Base-by-base conservation (phyloP, 306 rosid genomes). In the Oxytropis ochrocephala region DNA sequence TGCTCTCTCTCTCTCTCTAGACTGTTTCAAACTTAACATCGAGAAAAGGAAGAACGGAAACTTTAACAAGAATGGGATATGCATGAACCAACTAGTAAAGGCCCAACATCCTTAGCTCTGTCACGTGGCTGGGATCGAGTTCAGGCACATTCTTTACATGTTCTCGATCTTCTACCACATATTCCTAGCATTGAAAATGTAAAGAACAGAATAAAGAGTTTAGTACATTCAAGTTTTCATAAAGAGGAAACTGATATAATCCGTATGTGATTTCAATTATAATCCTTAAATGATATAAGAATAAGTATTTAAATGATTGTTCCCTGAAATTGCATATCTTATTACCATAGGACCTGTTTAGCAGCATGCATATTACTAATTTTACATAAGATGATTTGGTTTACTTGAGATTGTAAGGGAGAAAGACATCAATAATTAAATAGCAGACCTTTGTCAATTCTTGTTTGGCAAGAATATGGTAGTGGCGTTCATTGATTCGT, bases 401-500 rank as follows among this genome's bases (percentile, higher is more conserved):
- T 79, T 68, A 43, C n/a, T 16, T 38, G 50, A 33, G 47, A 51
- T 32, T 24, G 4, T 42, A 77, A 19, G 63, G 42, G 9, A 66
- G 32, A 70, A 11, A 41, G 33, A 38, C 64, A 32, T 50, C 44
- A 49, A 48, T 49, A 16, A 67, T 55, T 66, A 78, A 62, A 67
- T 58, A 69, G 19, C 74, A 52, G 62, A 95, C 99, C 96, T 89
- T 91, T 48, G 99, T 95, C 73, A 95, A 77, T 78, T 95, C 99
- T 66, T 95, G 96, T 76, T 91, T 94, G 41, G 99, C 99, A 83
- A 94, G 97, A 70, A 94, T 95, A 77, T 94, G 99, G 87, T 88
- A 94, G 77, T 94, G 99, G 35, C 99, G 92, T 82, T 94, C 97
- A 68, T 85, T 91, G 86, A 94, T 94, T 84, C 89, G 83, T 86